These are phyloP conservation scores for Aplosporella prunicola DNA, from an alignment of 2,329 filamentous ascomycete species.

Conservation along the genomic window DNA sequence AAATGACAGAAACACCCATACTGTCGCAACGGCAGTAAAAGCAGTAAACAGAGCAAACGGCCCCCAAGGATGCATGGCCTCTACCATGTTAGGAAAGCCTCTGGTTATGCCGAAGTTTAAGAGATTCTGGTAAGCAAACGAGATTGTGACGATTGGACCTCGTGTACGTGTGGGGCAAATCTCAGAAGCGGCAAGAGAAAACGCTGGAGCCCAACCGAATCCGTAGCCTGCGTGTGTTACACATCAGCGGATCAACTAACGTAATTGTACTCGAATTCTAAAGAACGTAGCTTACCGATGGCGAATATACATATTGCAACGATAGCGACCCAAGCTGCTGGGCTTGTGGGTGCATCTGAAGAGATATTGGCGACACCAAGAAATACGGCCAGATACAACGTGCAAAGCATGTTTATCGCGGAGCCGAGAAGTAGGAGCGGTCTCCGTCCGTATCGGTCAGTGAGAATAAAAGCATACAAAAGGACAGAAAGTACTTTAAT, in stretches of 20 bases:
- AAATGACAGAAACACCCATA: slow-evolving; percentile 1
- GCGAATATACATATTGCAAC: not conserved
- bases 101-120: slow-evolving; percentile 1
- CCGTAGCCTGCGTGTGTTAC: not conserved
- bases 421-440: not conserved
- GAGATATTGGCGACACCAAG: not conserved
- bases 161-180: slow-evolving; percentile 1
- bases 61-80: not conserved
- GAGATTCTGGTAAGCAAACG: slow-evolving; percentile 1
- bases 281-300: not conserved
- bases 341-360: not conserved
- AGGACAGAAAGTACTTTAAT: not conserved
- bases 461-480: not conserved
- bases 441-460: not conserved
- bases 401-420: not conserved
- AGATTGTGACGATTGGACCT: not conserved
- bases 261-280: no score
- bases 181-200: slow-evolving; percentile 1
- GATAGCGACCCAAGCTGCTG: not conserved
- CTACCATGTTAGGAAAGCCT: slow-evolving; percentile 2
- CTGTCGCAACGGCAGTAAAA: not conserved
- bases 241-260: no score
- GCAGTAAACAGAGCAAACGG: slow-evolving; percentile 2
- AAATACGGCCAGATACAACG: not conserved
- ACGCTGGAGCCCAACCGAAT: slow-evolving; percentile 1